Conservation (phyloP, 192 early-diverging fungal species). For the Kappamyces sp. region DNA sequence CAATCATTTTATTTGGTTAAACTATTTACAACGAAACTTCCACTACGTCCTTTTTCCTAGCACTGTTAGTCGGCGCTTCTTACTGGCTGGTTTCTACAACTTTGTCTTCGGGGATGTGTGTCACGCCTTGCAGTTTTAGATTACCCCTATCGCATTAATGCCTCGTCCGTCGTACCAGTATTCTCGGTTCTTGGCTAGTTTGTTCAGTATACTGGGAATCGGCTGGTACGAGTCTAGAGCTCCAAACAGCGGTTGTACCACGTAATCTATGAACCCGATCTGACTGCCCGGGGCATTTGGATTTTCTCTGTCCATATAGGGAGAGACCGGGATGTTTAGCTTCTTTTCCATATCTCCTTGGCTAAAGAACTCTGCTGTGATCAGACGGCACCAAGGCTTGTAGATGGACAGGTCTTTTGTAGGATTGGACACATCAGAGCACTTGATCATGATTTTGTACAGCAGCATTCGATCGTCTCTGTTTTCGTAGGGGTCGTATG, state of each 20-base stretch:
- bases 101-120: slow-evolving; percentile 8
- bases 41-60: too few relatives aligned
- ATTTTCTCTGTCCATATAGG: slow-evolving; percentile 49
- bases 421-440: slow-evolving; percentile 51
- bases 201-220: slow-evolving; percentile 24
- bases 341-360: slow-evolving; percentile 49
- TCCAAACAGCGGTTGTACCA: slow-evolving; percentile 36
- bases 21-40: too few relatives aligned
- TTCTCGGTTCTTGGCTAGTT: slow-evolving; percentile 29
- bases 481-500: slow-evolving; percentile 35
- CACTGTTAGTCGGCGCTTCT: too few relatives aligned
- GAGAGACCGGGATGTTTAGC: slow-evolving; percentile 36
- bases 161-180: slow-evolving; percentile 28
- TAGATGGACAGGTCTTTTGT: slow-evolving; percentile 39
- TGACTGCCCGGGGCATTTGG: slow-evolving; percentile 43
- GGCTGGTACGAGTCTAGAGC: slow-evolving; percentile 32
- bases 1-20: too few relatives aligned
- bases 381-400: slow-evolving; percentile 32
- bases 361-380: slow-evolving; percentile 43
- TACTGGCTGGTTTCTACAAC: too few relatives aligned
- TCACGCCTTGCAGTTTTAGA: slow-evolving; percentile 13
- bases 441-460: slow-evolving; percentile 50
- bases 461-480: slow-evolving; percentile 42
- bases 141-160: slow-evolving; percentile 2
- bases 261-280: slow-evolving; percentile 45